Percentiles rank a stretch among this genome's conserved stretches.
Evolutionary conservation across 352 stramenopile genomes (phyloP).

Genomic region (Pythium pectinolyticum): DNA sequence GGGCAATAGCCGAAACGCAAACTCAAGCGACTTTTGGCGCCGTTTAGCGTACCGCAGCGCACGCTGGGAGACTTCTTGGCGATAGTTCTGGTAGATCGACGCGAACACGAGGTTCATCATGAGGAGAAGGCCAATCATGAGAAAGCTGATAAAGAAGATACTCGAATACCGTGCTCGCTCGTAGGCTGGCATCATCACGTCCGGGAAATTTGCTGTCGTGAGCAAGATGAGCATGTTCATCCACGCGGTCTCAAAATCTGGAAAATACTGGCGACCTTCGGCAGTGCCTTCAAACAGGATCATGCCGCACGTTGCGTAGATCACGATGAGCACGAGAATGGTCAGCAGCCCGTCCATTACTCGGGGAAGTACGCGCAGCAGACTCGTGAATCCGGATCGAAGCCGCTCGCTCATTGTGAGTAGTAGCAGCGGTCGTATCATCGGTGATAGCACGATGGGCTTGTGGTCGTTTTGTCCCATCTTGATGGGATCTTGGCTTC

Average conservation of each 20-base stretch:
- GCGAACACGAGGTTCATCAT: conserved; percentile 83
- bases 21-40: conserved; percentile 47
- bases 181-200: conserved; percentile 81
- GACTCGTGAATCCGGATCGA: conserved; percentile 45
- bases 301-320: conserved; percentile 62
- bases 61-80: conserved; percentile 39
- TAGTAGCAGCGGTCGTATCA: conserved; percentile 48
- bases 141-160: conserved; percentile 72
- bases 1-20: conserved; percentile 47
- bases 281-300: conserved; percentile 63
- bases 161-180: conserved; percentile 36
- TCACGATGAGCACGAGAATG: conserved; percentile 44
- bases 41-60: conserved; percentile 32
- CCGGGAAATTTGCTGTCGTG: conserved; percentile 82
- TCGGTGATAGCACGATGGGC: conserved; percentile 40
- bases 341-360: conserved; percentile 52
- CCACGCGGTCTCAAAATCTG: conserved; percentile 45
- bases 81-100: conserved; percentile 73
- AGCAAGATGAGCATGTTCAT: conserved; percentile 69
- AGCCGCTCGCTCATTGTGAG: conserved; percentile 57
- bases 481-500: background rate
- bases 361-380: conserved; percentile 40
- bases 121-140: conserved; percentile 70
- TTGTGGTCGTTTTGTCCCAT: conserved; percentile 6
- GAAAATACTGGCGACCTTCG: conserved; percentile 53